Evolutionary conservation across 306 rosid genomes (phyloP), one percentile per base, ranked within the genome.

Genomic region (Trifolium dubium): DNA sequence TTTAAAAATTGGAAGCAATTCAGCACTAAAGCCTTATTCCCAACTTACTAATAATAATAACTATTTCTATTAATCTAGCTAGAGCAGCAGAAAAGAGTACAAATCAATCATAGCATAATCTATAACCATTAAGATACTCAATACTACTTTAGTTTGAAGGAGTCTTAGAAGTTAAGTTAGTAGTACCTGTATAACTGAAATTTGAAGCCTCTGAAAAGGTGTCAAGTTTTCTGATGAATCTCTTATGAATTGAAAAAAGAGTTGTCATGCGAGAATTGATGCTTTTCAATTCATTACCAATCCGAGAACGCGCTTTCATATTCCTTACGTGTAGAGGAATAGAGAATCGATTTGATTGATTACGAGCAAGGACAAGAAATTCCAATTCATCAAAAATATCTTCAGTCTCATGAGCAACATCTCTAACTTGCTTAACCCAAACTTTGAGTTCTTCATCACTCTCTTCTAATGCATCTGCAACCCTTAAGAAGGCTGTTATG

Each of bases 361-460:
- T 67, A 55, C 55, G 56, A n/a, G 61, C 67, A 72, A 61, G 77
- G 6, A 74, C 64, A 59, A 79, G 69, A 23, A 19, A n/a, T 23
- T 67, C 67, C 50, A 79, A 71, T 50, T 80, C 86, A 40, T 84
- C 88, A 32, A 87, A 71, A 58, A 82, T 67, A 74, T 84, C 88
- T 67, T 84, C 82, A 31, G 83, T 65, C 49, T 80, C 85, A 15
- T 79, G 71, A 63, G 76, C 83, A 39, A 80, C 77, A 2, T 74
- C 88, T 80, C 88, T 87, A 11, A 84, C 77, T 53, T 84, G 91
- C 80, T 65, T 82, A 31, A 75, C 74, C 85, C 88, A 84, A 40
- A 77, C 75, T 67, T 74, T 82, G 78, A 84, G 79, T 77, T 82
- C 86, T 11, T 80, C 86, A 35, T 82, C 80, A 4, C 46, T 67